Conservation (phyloP, 371 early-diverging fungal species). For the Rhizopus sp. region DNA sequence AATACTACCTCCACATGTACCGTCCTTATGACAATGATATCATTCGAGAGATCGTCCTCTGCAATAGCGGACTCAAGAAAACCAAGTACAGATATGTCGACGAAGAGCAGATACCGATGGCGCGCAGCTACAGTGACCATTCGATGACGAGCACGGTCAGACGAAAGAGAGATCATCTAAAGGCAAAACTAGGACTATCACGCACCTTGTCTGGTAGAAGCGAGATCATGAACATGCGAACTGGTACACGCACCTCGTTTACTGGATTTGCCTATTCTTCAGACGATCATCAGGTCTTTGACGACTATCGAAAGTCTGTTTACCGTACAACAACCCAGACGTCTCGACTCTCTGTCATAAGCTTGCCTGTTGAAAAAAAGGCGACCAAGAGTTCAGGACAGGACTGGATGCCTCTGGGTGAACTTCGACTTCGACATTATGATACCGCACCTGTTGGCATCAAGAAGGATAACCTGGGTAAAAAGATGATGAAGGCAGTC, state of each 20-base stretch:
- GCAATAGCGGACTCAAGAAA: constrained; percentile 7
- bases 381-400: not conserved
- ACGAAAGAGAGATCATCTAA: constrained; percentile 7
- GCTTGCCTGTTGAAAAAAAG: constrained; percentile 10
- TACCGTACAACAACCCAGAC: constrained; percentile 33
- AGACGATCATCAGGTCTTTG: constrained; percentile 49
- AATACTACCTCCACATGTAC: constrained; percentile 53
- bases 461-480: constrained; percentile 27
- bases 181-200: constrained; percentile 11
- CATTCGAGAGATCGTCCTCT: constrained; percentile 55
- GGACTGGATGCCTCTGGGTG: constrained; percentile 49
- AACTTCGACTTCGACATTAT: constrained; percentile 31
- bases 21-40: constrained; percentile 68
- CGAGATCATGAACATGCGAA: constrained; percentile 51
- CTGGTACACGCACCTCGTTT: constrained; percentile 48
- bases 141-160: not conserved
- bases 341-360: constrained; percentile 12
- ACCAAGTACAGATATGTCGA: not conserved
- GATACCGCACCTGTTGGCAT: constrained; percentile 29
- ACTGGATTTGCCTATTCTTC: constrained; percentile 53
- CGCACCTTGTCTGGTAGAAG: constrained; percentile 33
- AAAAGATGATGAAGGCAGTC: constrained; percentile 43
- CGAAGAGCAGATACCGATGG: constrained; percentile 12
- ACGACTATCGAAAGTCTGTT: constrained; percentile 43
- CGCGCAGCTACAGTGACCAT: constrained; percentile 3